phyloP scores from a whole-genome alignment of 352 stramenopile genomes.

The Pythium myriotylum region DNA sequence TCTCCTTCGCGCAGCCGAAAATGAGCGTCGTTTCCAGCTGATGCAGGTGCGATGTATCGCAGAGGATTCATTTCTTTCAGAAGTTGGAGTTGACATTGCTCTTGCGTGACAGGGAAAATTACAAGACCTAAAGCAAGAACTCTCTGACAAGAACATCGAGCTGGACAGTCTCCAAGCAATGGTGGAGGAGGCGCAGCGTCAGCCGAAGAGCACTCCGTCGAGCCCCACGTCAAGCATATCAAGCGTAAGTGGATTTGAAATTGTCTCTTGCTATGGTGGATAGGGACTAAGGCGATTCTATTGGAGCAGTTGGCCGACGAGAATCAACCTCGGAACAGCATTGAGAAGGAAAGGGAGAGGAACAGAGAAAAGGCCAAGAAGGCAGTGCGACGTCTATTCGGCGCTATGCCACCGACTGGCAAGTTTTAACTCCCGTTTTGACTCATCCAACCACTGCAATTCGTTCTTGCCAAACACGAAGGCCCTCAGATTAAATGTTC shows the following conservation, averaged over 20 bases:
- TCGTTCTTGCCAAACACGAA: too few relatives aligned
- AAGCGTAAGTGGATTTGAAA: neutral
- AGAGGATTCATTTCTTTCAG: neutral
- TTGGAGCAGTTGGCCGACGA: neutral
- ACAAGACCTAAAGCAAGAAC: conserved; percentile 1
- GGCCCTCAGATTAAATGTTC: too few relatives aligned
- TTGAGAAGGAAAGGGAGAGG: neutral
- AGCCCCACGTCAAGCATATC: conserved; percentile 7
- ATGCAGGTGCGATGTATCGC: too few relatives aligned
- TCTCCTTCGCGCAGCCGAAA: too few relatives aligned
- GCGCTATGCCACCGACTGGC: neutral
- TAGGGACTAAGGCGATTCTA: neutral
- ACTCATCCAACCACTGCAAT: neutral
- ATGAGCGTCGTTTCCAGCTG: too few relatives aligned
- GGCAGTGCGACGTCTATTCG: neutral
- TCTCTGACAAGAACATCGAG: conserved; percentile 42
- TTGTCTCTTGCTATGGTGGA: neutral
- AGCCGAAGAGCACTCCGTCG: neutral
- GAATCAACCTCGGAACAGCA: neutral
- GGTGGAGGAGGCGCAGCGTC: neutral
- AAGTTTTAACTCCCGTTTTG: neutral
- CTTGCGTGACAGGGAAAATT: neutral
- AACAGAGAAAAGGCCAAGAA: neutral
- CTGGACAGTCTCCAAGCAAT: conserved; percentile 4
- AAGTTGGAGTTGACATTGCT: neutral